Percentiles rank a stretch among this genome's conserved stretches.
Evolutionary conservation across 176 grass and related monocot genomes (phyloP).

Genomic region (Musa troglodytarum): DNA sequence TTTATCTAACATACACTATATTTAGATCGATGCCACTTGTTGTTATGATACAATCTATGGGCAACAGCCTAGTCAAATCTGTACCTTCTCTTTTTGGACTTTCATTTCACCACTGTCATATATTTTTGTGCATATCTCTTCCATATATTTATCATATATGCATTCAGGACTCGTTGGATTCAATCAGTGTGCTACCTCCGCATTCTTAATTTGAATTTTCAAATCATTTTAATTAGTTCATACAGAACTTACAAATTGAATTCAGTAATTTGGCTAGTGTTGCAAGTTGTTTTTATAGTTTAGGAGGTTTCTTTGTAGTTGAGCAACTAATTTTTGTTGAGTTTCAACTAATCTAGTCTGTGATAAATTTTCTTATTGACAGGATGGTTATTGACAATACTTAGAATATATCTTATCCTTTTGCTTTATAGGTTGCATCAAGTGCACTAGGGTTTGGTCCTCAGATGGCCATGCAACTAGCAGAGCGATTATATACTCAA

Average conservation of each 20-base stretch:
- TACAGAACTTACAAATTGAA: not conserved
- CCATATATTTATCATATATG: too few species aligned
- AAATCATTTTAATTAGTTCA: not conserved
- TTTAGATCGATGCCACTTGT: not conserved
- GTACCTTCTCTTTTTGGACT: not conserved
- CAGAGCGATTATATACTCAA: conserved; percentile 86
- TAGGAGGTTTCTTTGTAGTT: too few species aligned
- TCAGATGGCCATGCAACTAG: conserved; percentile 84
- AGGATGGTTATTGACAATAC: not conserved
- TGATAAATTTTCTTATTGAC: not conserved
- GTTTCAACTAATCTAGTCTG: too few species aligned
- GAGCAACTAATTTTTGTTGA: too few species aligned
- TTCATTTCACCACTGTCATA: not conserved
- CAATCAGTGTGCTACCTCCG: not conserved
- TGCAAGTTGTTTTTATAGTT: too few species aligned
- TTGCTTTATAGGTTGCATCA: conserved; percentile 65
- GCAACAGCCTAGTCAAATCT: not conserved
- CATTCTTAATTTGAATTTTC: not conserved
- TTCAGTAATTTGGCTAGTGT: not conserved
- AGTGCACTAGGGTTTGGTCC: conserved; percentile 83
- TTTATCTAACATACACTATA: not conserved
- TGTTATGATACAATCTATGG: not conserved
- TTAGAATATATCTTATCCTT: conserved; percentile 26
- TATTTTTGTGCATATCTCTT: too few species aligned
- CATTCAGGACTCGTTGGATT: too few species aligned